These are phyloP conservation scores for Talaromyces sp. DNA, from an alignment of 2,329 filamentous ascomycete genomes.

Conservation along the genomic window DNA sequence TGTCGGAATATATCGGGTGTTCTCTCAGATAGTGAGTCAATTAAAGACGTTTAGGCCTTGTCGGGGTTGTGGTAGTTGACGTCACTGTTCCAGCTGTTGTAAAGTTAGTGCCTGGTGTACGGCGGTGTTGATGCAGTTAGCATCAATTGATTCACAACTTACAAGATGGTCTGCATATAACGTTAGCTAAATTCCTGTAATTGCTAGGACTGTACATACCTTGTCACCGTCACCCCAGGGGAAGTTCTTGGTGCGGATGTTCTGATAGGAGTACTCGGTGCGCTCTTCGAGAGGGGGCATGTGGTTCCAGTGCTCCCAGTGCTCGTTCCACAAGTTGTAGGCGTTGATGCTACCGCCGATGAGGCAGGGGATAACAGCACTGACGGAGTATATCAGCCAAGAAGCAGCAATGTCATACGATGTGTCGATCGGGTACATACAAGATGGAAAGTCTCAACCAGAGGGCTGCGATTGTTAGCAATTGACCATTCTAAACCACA, in stretches of 20 bases:
- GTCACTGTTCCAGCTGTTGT: slow-evolving; percentile 78
- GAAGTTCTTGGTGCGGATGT: slow-evolving; percentile 95
- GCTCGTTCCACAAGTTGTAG: slow-evolving; percentile 87
- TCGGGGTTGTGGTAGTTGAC: slow-evolving; percentile 98
- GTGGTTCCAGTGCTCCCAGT: slow-evolving; percentile 95
- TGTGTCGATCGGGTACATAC: slow-evolving; percentile 57
- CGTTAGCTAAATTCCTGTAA: not conserved
- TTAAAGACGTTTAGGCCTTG: slow-evolving; percentile 50
- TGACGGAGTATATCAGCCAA: slow-evolving; percentile 40
- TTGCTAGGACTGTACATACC: slow-evolving; percentile 52
- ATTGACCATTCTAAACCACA: slow-evolving; percentile 4
- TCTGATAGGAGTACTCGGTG: slow-evolving; percentile 93
- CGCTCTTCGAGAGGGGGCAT: slow-evolving; percentile 85
- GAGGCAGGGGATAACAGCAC: slow-evolving; percentile 72
- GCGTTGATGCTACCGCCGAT: slow-evolving; percentile 75
- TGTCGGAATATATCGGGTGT: not conserved
- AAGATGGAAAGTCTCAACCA: slow-evolving; percentile 97
- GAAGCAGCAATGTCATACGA: slow-evolving; percentile 4
- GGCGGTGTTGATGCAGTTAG: not conserved
- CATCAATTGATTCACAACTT: slow-evolving; percentile 41
- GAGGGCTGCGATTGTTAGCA: slow-evolving; percentile 62
- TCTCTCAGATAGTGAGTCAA: not conserved
- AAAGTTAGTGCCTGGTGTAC: not conserved
- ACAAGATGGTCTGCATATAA: slow-evolving; percentile 61
- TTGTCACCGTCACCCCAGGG: slow-evolving; percentile 95